These are phyloP conservation scores for Aspergillus sp. DNA, from an alignment of 2,329 filamentous ascomycete species.

Conservation along the genomic window DNA sequence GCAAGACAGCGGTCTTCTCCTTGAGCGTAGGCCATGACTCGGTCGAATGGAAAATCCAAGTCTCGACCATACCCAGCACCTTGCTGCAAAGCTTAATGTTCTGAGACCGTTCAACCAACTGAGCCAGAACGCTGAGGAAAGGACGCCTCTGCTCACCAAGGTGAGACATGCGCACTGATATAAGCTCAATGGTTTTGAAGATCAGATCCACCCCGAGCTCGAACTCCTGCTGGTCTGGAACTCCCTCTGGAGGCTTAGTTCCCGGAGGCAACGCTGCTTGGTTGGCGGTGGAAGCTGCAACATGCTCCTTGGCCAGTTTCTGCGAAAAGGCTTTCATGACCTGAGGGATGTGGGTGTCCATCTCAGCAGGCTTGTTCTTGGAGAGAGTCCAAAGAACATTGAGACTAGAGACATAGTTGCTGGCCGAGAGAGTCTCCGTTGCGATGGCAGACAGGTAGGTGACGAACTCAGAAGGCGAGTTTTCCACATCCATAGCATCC, in stretches of 20 bases:
- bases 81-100: constrained; percentile 86
- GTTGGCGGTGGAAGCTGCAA: constrained; percentile 68
- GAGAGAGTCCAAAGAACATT: constrained; percentile 93
- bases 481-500: constrained; percentile 72
- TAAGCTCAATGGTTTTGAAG: constrained; percentile 91
- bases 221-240: constrained; percentile 72
- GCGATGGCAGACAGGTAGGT: constrained; percentile 81
- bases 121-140: constrained; percentile 92
- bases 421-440: constrained; percentile 79
- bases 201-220: constrained; percentile 90
- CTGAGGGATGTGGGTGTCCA: constrained; percentile 83
- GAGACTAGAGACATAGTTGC: constrained; percentile 82
- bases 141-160: constrained; percentile 88
- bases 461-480: constrained; percentile 82
- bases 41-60: constrained; percentile 93
- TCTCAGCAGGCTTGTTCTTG: constrained; percentile 77
- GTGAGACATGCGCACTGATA: constrained; percentile 87
- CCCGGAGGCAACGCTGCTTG: constrained; percentile 39
- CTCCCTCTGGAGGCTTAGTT: constrained; percentile 43
- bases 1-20: constrained; percentile 97
- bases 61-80: constrained; percentile 89
- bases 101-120: constrained; percentile 90
- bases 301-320: constrained; percentile 91
- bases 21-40: constrained; percentile 97
- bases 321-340: constrained; percentile 92